Evolutionary conservation across 129 eudicot genomes (phyloP).

Genomic region (Tagetes erecta): DNA sequence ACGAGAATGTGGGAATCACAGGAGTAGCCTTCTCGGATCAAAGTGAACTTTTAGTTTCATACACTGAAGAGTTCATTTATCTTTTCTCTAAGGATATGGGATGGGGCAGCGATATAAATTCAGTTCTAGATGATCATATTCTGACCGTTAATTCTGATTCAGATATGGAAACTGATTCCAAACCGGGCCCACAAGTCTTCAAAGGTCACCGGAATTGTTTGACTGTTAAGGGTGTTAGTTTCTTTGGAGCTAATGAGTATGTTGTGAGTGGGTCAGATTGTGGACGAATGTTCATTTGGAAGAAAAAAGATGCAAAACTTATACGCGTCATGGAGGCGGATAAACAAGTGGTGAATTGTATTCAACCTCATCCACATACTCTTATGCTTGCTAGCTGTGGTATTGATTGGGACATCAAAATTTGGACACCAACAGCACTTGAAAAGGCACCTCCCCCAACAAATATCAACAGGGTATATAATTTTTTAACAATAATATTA

Average conservation of each 20-base stretch:
- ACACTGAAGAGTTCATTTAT: constrained; percentile 61
- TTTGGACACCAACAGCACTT: constrained; percentile 69
- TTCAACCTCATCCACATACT: constrained; percentile 67
- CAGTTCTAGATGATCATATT: constrained; percentile 27
- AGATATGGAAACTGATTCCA: constrained; percentile 36
- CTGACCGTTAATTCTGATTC: constrained; percentile 28
- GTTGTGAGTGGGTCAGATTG: constrained; percentile 84
- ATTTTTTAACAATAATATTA: neutral
- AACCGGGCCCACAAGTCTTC: constrained; percentile 53
- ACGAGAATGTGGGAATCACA: constrained; percentile 59
- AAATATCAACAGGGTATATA: constrained; percentile 51
- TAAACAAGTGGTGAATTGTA: constrained; percentile 69
- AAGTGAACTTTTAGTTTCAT: constrained; percentile 74
- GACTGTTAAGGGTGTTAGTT: constrained; percentile 72
- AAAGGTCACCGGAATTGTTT: constrained; percentile 64
- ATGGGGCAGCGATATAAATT: constrained; percentile 42
- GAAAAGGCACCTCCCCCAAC: constrained; percentile 59
- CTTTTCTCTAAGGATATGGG: constrained; percentile 77
- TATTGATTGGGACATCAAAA: constrained; percentile 59
- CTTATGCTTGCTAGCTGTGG: constrained; percentile 75
- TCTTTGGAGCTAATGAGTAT: constrained; percentile 80
- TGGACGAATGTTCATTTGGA: constrained; percentile 81
- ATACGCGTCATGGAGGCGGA: constrained; percentile 76
- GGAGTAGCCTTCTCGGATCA: constrained; percentile 74
- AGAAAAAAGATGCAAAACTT: constrained; percentile 60